Evolutionary conservation across 2,329 filamentous ascomycete species (phyloP).

Genomic region (Aspergillus sergii): DNA sequence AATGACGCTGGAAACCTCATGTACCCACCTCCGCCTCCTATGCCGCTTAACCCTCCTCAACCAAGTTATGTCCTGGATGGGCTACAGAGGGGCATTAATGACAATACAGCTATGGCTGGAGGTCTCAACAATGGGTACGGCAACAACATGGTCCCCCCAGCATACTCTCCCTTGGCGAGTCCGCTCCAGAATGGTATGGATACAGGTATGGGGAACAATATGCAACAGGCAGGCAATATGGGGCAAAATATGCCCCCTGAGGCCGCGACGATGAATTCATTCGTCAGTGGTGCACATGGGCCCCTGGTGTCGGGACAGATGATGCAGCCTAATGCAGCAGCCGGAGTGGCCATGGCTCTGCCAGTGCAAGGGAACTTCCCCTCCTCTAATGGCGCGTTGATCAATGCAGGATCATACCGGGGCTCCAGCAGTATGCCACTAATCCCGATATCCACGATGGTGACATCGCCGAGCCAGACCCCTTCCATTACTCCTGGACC

Average conservation of each 20-base stretch:
- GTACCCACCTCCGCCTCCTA: background rate
- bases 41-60: too few relatives aligned
- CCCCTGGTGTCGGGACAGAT: too few relatives aligned
- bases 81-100: too few relatives aligned
- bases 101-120: too few relatives aligned
- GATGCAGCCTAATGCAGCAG: too few relatives aligned
- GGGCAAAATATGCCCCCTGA: background rate
- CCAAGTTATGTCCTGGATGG: too few relatives aligned
- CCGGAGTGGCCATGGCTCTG: background rate
- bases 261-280: background rate
- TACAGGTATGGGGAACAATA: background rate
- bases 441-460: background rate
- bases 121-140: too few relatives aligned
- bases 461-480: too few relatives aligned
- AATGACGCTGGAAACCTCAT: background rate
- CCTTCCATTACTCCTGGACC: background rate
- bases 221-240: background rate
- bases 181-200: background rate
- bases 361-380: background rate
- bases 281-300: background rate
- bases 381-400: background rate
- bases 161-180: too few relatives aligned
- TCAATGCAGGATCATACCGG: background rate
- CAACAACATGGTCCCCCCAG: background rate
- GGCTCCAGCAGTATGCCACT: background rate